phyloP scores from a whole-genome alignment of 2,329 filamentous ascomycete genomes.

The Leptographium lundbergii region DNA sequence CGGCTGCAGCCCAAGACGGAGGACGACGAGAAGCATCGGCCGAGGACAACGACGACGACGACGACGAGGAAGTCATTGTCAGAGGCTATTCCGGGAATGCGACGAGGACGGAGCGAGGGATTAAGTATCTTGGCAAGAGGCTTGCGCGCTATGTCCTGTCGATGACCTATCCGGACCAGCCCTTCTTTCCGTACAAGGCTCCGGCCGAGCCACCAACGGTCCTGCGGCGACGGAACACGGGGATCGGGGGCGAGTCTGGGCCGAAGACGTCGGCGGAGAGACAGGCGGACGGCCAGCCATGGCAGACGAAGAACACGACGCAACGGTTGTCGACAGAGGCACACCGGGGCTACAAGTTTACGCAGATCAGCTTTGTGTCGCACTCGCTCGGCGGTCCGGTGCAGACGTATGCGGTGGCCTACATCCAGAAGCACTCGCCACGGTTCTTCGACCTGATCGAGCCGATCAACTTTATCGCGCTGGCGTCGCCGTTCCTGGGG shows the following conservation, averaged over 20 bases:
- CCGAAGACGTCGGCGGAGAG: neutral
- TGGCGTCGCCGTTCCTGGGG: conserved; percentile 80
- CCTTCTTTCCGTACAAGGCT: conserved; percentile 58
- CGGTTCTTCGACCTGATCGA: conserved; percentile 76
- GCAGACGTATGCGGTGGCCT: conserved; percentile 89
- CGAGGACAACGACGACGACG: conserved; percentile 31
- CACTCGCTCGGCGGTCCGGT: conserved; percentile 85
- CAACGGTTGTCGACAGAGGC: conserved; percentile 21
- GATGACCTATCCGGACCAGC: conserved; percentile 89
- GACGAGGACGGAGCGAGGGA: conserved; percentile 82
- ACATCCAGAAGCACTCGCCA: conserved; percentile 92
- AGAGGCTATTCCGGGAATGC: conserved; percentile 84
- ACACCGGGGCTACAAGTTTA: conserved; percentile 61
- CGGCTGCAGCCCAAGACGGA: conserved; percentile 13
- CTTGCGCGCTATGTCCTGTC: conserved; percentile 82
- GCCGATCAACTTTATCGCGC: conserved; percentile 79
- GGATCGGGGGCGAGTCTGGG: neutral
- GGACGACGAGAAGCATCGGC: conserved; percentile 13
- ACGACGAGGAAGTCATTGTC: conserved; percentile 78
- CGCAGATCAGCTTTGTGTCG: conserved; percentile 88
- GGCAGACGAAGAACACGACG: conserved; percentile 38
- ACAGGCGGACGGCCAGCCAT: conserved; percentile 13
- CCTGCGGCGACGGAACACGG: neutral
- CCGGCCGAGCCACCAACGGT: conserved; percentile 25
- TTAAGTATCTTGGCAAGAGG: conserved; percentile 92